A percentile compares a stretch with the other conserved stretches of the same genome.
Evolutionary conservation across 1,139 yeast genomes (phyloP).

Genomic region (Yarrowia galli): DNA sequence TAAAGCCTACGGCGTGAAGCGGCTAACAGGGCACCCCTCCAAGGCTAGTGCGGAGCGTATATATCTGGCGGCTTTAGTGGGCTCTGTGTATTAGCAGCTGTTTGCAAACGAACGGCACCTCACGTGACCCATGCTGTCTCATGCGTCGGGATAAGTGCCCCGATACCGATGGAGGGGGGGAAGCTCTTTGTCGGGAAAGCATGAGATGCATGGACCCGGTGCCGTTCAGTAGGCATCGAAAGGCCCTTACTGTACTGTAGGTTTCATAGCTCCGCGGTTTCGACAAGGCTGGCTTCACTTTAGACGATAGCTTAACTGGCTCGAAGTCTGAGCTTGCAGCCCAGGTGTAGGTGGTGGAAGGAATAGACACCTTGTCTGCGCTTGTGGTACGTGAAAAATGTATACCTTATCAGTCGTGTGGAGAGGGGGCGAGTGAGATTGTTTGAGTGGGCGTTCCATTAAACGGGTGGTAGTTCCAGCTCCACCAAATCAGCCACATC

Average conservation of each 20-base stretch:
- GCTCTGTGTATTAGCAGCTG: background rate
- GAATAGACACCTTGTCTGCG: slow-evolving; percentile 1
- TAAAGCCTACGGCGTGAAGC: background rate
- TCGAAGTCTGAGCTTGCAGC: slow-evolving; percentile 22
- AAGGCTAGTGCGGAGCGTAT: background rate
- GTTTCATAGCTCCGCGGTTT: background rate
- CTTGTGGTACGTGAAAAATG: slow-evolving; percentile 16
- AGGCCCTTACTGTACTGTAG: too few species aligned
- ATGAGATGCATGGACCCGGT: background rate
- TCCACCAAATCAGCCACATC: too few species aligned
- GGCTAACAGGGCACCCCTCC: background rate
- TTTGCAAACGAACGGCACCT: slow-evolving; percentile 20
- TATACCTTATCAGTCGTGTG: slow-evolving; percentile 20
- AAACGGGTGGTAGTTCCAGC: too few species aligned
- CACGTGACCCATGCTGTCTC: slow-evolving; percentile 25
- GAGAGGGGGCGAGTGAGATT: too few species aligned
- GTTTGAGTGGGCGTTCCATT: too few species aligned
- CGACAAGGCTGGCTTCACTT: slow-evolving; percentile 27
- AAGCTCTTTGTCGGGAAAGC: slow-evolving; percentile 1
- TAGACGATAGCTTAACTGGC: slow-evolving; percentile 24
- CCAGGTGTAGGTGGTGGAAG: background rate
- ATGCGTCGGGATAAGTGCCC: slow-evolving; percentile 31
- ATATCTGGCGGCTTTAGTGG: background rate
- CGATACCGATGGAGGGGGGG: slow-evolving; percentile 5
- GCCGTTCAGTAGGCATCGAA: background rate